Evolutionary conservation across 2,329 filamentous ascomycete species (phyloP).

Genomic region (Phialophora chinensis): DNA sequence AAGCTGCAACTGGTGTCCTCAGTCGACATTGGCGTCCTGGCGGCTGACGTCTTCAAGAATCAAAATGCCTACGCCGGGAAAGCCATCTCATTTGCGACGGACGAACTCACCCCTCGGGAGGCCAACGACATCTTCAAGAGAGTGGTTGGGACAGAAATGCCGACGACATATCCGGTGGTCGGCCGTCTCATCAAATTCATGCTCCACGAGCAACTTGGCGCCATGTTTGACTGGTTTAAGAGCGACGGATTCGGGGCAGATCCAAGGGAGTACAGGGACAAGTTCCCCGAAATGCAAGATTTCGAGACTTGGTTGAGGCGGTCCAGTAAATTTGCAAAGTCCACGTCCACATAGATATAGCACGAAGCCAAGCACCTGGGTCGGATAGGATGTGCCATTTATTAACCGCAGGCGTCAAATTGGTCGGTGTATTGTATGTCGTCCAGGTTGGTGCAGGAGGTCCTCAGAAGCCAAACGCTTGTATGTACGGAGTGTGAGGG

Average conservation of each 20-base stretch:
- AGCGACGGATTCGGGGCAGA: constrained; percentile 56
- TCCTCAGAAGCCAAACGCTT: not conserved
- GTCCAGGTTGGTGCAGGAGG: not conserved
- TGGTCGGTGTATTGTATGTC: not conserved
- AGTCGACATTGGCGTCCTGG: constrained; percentile 56
- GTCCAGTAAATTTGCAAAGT: constrained; percentile 24
- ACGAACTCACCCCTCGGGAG: constrained; percentile 51
- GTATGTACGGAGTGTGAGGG: not conserved
- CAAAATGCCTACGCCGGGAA: constrained; percentile 48
- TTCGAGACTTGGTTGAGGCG: constrained; percentile 56
- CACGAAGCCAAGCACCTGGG: not conserved
- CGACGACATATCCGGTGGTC: constrained; percentile 49
- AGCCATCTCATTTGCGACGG: constrained; percentile 54
- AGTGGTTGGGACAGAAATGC: constrained; percentile 37
- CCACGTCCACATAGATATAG: not conserved
- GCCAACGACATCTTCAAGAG: constrained; percentile 43
- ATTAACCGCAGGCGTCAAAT: not conserved
- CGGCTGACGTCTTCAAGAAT: constrained; percentile 52
- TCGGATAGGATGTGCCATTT: not conserved
- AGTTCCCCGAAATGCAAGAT: constrained; percentile 53
- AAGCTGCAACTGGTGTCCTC: constrained; percentile 51
- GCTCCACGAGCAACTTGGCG: constrained; percentile 50
- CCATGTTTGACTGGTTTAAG: constrained; percentile 59
- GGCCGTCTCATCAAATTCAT: constrained; percentile 49
- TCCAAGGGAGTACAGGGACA: constrained; percentile 49